Evolutionary conservation across 208 protist genomes (phyloP), one percentile per base, ranked within the genome.

Genomic region (Wallacemonas rigidus): DNA sequence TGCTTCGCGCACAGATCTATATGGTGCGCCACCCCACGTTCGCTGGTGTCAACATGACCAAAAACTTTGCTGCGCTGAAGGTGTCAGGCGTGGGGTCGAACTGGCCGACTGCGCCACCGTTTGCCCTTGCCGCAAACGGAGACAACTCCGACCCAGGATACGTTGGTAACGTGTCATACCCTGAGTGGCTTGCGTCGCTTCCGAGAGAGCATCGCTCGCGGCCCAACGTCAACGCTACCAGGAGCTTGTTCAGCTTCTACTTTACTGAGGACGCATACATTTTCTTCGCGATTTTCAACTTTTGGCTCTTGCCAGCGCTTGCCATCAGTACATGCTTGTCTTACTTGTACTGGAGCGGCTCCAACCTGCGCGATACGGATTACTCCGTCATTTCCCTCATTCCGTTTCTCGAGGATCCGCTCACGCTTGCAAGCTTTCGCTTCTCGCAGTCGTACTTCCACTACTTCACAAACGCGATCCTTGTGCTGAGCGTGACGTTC

Each of bases 1-100:
- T 92, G 45, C 73, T 94, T 69, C 79, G 84, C 3, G 77, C 89
- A 39, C 89, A 94, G 67, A 72, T 91, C 40, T 85, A 82, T 72
- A 67, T 94, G 65, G 81, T 90, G 1, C 74, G 67, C 14, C 65
- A 83, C 61, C 63, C 81, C 65, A 70, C 71, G 45, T 80, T 58
- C 64, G 57, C 48, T 40, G 17, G 4, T 3, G 39, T 76, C 26
- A 76, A 81, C 72, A 72, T 56, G 58, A 79, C 72, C 61, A 77
- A 71, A 35, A 26, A 64, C 12, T 45, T 61, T 11, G 65, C 74
- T 11, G 54, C 72, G 35, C n/a, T n/a, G 26, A 62, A 11, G 8
- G 17, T 26, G 56, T 50, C 45, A 14, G 45, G 45, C 45, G 45
- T 12, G 45, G 45, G 6, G 26, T 26, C 26, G 26, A 26, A 26